Conservation (phyloP, 116 monocot genomes). For the Posidonia oceanica region DNA sequence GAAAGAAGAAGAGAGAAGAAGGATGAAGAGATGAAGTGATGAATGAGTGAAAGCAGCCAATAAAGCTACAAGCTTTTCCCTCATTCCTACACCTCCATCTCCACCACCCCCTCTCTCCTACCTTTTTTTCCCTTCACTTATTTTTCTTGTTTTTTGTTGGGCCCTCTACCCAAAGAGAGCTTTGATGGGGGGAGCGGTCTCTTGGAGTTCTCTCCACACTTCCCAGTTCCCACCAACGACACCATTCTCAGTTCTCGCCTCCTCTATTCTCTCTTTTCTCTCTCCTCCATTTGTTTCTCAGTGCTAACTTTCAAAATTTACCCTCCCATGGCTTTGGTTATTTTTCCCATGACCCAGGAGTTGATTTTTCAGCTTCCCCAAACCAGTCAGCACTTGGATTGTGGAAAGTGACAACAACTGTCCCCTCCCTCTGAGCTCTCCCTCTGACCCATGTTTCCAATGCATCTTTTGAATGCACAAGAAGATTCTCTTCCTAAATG, state of each 20-base stretch:
- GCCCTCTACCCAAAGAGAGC: constrained; percentile 8
- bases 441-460: constrained; percentile 4
- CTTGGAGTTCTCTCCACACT: constrained; percentile 2
- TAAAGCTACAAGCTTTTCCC: constrained; percentile 4
- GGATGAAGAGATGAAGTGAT: neutral
- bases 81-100: constrained; percentile 1
- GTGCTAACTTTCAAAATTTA: neutral
- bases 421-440: neutral
- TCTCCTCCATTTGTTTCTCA: neutral
- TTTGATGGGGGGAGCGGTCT: constrained; percentile 3
- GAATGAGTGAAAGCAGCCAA: neutral
- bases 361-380: neutral
- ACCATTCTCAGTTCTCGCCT: neutral
- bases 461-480: neutral
- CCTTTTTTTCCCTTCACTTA: neutral
- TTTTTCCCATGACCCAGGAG: neutral
- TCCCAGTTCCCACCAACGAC: neutral
- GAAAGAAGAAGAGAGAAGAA: neutral
- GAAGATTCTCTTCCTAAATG: too few species aligned
- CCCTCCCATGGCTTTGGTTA: neutral
- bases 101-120: neutral
- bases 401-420: neutral
- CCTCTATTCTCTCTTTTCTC: neutral
- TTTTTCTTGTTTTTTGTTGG: neutral
- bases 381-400: neutral